phyloP scores from a whole-genome alignment of 441 rosid genomes.

The Raphanus hybrid region DNA sequence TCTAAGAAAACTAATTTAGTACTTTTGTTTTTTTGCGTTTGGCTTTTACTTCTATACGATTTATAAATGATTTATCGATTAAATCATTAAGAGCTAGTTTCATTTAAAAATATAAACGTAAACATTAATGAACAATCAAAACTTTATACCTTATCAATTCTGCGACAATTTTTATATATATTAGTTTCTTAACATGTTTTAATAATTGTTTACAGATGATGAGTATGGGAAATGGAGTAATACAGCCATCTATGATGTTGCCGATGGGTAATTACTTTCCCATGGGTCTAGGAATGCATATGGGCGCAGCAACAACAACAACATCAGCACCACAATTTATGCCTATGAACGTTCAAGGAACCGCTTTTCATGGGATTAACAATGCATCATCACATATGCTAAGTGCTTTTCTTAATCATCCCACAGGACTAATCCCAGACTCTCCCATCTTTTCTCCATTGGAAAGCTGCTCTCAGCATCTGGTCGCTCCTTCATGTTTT shows the following conservation, averaged over 20 bases:
- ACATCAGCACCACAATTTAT: conserved; percentile 34
- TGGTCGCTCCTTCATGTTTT: conserved; percentile 23
- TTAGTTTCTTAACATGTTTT: neutral
- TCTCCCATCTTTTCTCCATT: conserved; percentile 30
- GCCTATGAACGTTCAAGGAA: conserved; percentile 30
- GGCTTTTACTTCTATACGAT: neutral
- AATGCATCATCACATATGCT: conserved; percentile 17
- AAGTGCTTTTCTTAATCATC: conserved; percentile 36
- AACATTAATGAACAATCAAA: neutral
- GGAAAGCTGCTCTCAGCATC: conserved; percentile 20
- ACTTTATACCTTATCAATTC: neutral
- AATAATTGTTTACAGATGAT: conserved; percentile 50
- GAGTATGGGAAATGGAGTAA: conserved; percentile 52
- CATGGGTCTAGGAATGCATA: conserved; percentile 35
- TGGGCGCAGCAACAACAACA: conserved; percentile 33
- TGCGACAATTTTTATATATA: neutral
- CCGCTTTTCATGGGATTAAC: conserved; percentile 2
- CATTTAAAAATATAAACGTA: neutral
- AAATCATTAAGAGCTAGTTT: neutral
- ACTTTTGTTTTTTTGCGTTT: neutral
- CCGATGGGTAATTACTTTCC: conserved; percentile 33
- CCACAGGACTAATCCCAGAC: conserved; percentile 24
- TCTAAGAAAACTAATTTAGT: neutral
- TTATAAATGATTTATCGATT: neutral
- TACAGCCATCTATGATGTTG: conserved; percentile 45